Base-by-base conservation (phyloP, 2,329 filamentous ascomycete genomes). In the Pyrenochaeta sp. region DNA sequence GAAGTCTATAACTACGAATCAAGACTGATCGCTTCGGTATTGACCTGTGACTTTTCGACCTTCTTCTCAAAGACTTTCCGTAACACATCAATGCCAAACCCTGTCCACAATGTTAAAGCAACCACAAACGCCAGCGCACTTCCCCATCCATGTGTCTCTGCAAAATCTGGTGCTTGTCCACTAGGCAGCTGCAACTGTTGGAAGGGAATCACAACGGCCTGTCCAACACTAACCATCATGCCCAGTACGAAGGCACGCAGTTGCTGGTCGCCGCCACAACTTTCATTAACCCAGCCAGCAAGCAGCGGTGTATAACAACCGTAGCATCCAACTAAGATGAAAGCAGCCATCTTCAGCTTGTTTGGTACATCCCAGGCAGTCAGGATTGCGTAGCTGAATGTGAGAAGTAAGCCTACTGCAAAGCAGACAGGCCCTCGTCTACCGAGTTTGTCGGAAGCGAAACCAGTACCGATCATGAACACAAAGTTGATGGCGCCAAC, bases 401-500 rank as follows among this genome's bases (percentile, higher is more conserved):
- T 75, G 42, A 80, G 60, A 2, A 80, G 62, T 4, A 62, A 61
- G 2, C 28, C 28, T 52, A 19, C 44, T 52, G 4, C 43, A 27
- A 25, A 52, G 39, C 9, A 52, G 39, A 30, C 28, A 30, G 28
- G 28, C 28, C 28, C 28, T 30, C 28, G 28, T 30, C 28, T 30
- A 30, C 28, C 28, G 28, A 30, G 28, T 30, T 30, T 30, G 28
- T 30, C 28, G 28, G 28, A 30, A 30, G 28, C 28, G 28, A 30
- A 30, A 30, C 28, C 28, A 30, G 28, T 30, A 30, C 28, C 28
- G 25, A 73, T 58, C 60, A 81, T 81, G 56, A 79, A 30, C 28
- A 30, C 73, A 44, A 80, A 61, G 52, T 80, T 81, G 63, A 81
- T 71, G 9, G 80, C 80, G 34, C 77, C 77, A 30, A 81, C 76